These are phyloP conservation scores for Fraxinus americana DNA, from an alignment of 257 asterid genomes.

Conservation along the genomic window DNA sequence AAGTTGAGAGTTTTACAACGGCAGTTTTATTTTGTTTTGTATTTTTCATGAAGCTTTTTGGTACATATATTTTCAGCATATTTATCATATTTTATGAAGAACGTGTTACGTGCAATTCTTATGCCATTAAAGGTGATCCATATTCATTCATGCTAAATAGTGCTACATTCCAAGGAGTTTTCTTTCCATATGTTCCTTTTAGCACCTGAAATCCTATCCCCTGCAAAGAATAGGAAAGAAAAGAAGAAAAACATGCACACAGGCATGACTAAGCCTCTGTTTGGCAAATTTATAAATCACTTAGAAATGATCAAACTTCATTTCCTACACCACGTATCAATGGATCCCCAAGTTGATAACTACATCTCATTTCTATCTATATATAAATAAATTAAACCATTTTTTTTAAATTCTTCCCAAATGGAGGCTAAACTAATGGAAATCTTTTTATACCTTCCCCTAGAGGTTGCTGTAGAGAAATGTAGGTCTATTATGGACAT, in stretches of 20 bases:
- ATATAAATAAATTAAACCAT: no score
- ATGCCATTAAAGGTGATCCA: neutral
- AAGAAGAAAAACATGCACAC: neutral
- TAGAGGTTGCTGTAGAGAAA: neutral
- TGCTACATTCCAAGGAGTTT: neutral
- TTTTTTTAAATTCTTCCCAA: no score
- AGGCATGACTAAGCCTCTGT: neutral
- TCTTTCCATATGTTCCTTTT: neutral
- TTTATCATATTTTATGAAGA: neutral
- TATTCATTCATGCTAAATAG: neutral
- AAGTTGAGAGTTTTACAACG: neutral
- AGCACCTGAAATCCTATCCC: neutral
- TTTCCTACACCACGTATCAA: no score
- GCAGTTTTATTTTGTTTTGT: neutral
- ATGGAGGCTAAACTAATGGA: neutral
- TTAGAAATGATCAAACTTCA: no score
- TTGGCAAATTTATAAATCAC: no score
- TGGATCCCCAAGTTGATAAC: no score
- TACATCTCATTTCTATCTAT: no score
- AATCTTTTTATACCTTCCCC: neutral
- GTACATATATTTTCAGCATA: neutral
- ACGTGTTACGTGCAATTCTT: neutral
- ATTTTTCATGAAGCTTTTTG: neutral
- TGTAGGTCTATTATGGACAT: neutral
- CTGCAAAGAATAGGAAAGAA: no score